Percentiles rank a stretch among this genome's conserved stretches.
phyloP scores from a whole-genome alignment of 2,329 filamentous ascomycete genomes.

The Tolypocladium cylindrosporum region DNA sequence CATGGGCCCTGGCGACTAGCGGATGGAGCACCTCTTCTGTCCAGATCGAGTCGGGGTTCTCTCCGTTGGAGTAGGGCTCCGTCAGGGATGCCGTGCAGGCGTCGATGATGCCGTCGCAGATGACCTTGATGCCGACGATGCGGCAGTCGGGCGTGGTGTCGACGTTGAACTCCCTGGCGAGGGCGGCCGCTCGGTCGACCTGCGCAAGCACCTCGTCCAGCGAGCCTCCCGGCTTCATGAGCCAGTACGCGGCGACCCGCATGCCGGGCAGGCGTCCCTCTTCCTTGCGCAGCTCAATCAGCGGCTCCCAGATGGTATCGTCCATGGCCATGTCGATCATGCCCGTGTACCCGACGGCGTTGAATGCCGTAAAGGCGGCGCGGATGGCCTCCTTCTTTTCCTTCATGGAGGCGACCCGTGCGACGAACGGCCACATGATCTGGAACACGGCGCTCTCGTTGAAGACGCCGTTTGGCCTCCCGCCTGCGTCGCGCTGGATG shows the following conservation, averaged over 20 bases:
- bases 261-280: conserved; percentile 21
- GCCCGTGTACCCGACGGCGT: conserved; percentile 42
- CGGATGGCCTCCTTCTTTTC: conserved; percentile 38
- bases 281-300: conserved; percentile 32
- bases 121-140: conserved; percentile 53
- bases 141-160: conserved; percentile 28
- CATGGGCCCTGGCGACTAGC: conserved; percentile 43
- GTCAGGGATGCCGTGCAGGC: conserved; percentile 52
- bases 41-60: conserved; percentile 44
- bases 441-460: conserved; percentile 41
- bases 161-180: conserved; percentile 24
- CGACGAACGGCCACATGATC: conserved; percentile 46
- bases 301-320: conserved; percentile 41
- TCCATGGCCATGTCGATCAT: conserved; percentile 54
- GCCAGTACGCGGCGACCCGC: conserved; percentile 45
- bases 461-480: conserved; percentile 38
- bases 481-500: conserved; percentile 38
- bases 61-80: conserved; percentile 45
- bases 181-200: conserved; percentile 37
- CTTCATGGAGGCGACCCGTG: conserved; percentile 32
- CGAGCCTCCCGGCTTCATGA: conserved; percentile 37
- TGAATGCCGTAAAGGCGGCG: conserved; percentile 39
- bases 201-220: conserved; percentile 32
- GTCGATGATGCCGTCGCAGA: conserved; percentile 56
- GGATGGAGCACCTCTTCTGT: conserved; percentile 37